A percentile compares a stretch with the other conserved stretches of the same genome.
These are phyloP conservation scores for Sclerotinia borealis DNA, from an alignment of 2,329 filamentous ascomycete species.

Conservation along the genomic window DNA sequence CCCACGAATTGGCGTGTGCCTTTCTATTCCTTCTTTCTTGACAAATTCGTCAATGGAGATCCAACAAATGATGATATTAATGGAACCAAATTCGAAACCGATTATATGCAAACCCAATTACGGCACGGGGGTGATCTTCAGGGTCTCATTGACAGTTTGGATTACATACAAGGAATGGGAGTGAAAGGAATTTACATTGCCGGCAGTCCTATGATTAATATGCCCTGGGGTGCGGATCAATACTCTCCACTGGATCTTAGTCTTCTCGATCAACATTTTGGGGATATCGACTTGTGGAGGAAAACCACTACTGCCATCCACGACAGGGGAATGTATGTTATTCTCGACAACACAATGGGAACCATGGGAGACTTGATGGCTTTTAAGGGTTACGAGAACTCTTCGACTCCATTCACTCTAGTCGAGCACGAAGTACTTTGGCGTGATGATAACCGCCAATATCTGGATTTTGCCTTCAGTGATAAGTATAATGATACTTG, in stretches of 20 bases:
- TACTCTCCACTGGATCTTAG: conserved; percentile 57
- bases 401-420: conserved; percentile 46
- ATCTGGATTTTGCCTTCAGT: conserved; percentile 54
- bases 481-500: conserved; percentile 48
- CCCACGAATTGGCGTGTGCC: conserved; percentile 60
- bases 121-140: conserved; percentile 56
- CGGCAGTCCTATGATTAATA: conserved; percentile 58
- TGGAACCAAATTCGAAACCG: conserved; percentile 54
- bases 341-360: conserved; percentile 55
- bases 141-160: conserved; percentile 53
- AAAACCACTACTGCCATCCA: conserved; percentile 55
- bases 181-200: conserved; percentile 51
- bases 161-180: conserved; percentile 60
- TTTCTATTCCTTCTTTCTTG: conserved; percentile 59
- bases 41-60: conserved; percentile 55
- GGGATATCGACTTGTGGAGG: conserved; percentile 53
- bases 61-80: conserved; percentile 59
- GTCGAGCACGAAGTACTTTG: conserved; percentile 51
- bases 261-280: conserved; percentile 56
- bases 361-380: conserved; percentile 60
- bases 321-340: conserved; percentile 55
- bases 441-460: conserved; percentile 46
- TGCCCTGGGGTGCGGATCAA: conserved; percentile 56
- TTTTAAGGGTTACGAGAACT: conserved; percentile 55
- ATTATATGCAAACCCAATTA: conserved; percentile 54